These are phyloP conservation scores for Comarum palustre DNA, from an alignment of 306 rosid species.

Conservation along the genomic window DNA sequence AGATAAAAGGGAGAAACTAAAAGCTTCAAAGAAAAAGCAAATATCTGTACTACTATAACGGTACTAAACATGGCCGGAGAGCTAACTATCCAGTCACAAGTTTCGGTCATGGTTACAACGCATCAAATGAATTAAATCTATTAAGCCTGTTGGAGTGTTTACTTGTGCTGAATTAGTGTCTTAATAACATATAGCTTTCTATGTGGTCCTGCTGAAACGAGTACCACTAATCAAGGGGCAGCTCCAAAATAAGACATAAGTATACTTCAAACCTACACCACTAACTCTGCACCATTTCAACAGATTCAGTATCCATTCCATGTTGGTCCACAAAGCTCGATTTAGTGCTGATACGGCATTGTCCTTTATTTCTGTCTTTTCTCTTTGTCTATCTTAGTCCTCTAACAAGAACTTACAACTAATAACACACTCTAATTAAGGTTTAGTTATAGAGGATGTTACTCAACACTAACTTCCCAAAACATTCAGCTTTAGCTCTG, in stretches of 20 bases:
- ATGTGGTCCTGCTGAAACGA: slow-evolving; percentile 50
- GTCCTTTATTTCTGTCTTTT: slow-evolving; percentile 29
- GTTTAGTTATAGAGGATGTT: background rate
- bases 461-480: background rate
- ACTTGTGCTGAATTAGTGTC: background rate
- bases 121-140: background rate
- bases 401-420: slow-evolving; percentile 9
- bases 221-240: slow-evolving; percentile 31
- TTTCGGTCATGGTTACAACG: background rate
- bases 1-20: background rate
- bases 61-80: background rate
- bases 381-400: slow-evolving; percentile 20
- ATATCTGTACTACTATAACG: background rate
- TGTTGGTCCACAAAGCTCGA: slow-evolving; percentile 31
- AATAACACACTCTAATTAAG: background rate
- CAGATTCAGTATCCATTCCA: slow-evolving; percentile 33
- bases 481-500: background rate
- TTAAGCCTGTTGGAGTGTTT: background rate
- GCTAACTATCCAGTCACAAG: background rate
- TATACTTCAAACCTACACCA: slow-evolving; percentile 36
- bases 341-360: slow-evolving; percentile 31
- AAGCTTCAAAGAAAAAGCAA: background rate
- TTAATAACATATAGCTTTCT: slow-evolving; percentile 11
- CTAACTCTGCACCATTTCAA: slow-evolving; percentile 23
- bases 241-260: slow-evolving; percentile 33